Base-by-base conservation (phyloP, 768 basidiomycete species). In the Sutorius australiensis region DNA sequence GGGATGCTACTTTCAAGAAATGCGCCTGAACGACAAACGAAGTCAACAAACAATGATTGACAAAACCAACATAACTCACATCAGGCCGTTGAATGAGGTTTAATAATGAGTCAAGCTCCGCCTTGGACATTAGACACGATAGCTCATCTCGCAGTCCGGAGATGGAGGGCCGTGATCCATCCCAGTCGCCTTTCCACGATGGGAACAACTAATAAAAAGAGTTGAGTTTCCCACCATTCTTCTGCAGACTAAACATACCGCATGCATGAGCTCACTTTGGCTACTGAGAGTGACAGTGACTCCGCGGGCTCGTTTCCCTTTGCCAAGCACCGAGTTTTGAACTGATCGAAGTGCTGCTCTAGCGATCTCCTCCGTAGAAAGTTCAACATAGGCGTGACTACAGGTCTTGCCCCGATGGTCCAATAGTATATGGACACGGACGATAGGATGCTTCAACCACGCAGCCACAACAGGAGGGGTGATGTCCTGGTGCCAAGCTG, bases 301-400 rank as follows among this genome's bases (percentile, higher is more conserved):
- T 24, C 89, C 89, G 10, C 91, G 79, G 7, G 90, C 89, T 40
- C 91, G 77, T 57, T 81, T 82, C 36, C 91, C 91, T 55, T 77
- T 79, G 32, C 91, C 91, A 12, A 93, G 78, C 14, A 92, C 87
- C 19, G 68, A 70, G 32, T 74, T 73, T 46, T 67, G 66, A 19
- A 66, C 73, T 8, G 81, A 79, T 12, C 89, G 77, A 11, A 92
- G 74, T 31, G 87, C 84, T 24, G 80, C 77, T 42, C 84, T 81
- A 12, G 87, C 87, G 27, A 79, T 77, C 1, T 77, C 77, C 30
- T 83, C 80, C 55, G 79, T 76, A 21, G 72, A 72, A 55, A 90
- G 80, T 66, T 92, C 90, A 13, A 87, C 85, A 58, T 84, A 92
- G 1, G 91, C 90, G 67, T 93, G 90, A 56, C 86, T 89, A 49